phyloP scores from a whole-genome alignment of 176 grass and related monocot genomes.

The Avena atlantica region DNA sequence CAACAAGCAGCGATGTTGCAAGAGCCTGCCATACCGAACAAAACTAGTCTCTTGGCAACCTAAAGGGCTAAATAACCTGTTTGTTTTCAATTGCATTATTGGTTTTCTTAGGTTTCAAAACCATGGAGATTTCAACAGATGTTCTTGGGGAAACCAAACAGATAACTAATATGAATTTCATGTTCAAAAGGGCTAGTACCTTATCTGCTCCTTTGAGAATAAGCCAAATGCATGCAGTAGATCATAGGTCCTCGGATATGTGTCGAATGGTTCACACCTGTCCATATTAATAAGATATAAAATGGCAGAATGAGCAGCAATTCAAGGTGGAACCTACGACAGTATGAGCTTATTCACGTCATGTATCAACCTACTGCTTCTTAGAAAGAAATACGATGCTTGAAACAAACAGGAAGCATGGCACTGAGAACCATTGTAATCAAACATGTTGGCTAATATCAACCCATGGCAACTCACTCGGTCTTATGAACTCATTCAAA shows the following conservation, averaged over 20 bases:
- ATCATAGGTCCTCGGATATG: constrained; percentile 96
- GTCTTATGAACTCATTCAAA: constrained; percentile 20
- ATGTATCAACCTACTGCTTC: neutral
- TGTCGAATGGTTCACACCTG: constrained; percentile 98
- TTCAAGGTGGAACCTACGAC: neutral
- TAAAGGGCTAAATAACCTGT: neutral
- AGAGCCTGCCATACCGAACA: neutral
- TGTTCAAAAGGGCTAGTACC: constrained; percentile 44
- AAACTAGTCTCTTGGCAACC: neutral
- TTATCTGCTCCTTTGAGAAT: constrained; percentile 86
- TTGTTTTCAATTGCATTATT: neutral
- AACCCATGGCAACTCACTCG: neutral
- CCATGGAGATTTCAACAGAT: neutral
- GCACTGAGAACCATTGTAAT: constrained; percentile 10
- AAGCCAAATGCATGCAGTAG: constrained; percentile 80
- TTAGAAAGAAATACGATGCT: neutral
- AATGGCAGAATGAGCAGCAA: constrained; percentile 31
- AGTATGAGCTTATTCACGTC: neutral
- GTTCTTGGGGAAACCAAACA: constrained; percentile 20
- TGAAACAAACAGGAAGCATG: neutral
- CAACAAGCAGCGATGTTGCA: too few species aligned
- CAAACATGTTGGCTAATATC: neutral
- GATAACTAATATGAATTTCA: neutral
- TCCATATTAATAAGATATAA: constrained; percentile 37
- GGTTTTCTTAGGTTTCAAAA: neutral